Evolutionary conservation across 108 stramenopile genomes (phyloP), one percentile per base, ranked within the genome.

Genomic region (Licmophora abbreviata): DNA sequence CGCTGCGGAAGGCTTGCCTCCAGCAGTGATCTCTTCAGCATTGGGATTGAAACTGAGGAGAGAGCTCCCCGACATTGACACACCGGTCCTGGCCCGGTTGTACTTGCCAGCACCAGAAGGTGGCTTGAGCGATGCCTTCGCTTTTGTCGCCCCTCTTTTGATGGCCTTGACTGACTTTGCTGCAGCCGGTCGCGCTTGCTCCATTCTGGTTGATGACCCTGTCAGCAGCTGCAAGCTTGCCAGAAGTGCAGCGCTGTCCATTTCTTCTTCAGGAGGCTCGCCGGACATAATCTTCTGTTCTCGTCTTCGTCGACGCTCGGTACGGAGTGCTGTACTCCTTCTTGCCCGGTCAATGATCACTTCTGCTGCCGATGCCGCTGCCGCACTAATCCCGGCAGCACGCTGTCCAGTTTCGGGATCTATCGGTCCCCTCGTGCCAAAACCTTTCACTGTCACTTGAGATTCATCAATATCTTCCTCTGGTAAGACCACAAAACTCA

Each of bases 291-390:
- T 11, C 22, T 24, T 36, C 25, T 37, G 42, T 38, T 55, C 64
- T 37, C 33, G 29, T 34, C 58, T 43, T 11, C 54, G 44, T 4
- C 61, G 33, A 1, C 76, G 67, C 38, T 77, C 71, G 21, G 35
- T 45, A 32, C 73, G 51, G 29, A 69, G 50, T 14, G 43, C 58
- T 22, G 46, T 47, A 15, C 63, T 68, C 49, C 69, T 63, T 52
- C 82, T 68, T 3, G 77, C 62, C 25, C 80, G 67, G 38, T 88
- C 86, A 45, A 88, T 71, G 53, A 88, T 64, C 22, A 57, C 59
- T 51, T 83, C 77, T 2, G 77, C 80, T 2, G 86, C 71, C 24
- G 79, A 62, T 8, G 80, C 80, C 24, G 79, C 74, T 6, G 86
- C 79, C 15, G 59, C 55, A 57, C 73, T 84, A 21, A 88, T 74